phyloP scores from a whole-genome alignment of 805 yeast species.

The Jamesozyma hellenica region DNA sequence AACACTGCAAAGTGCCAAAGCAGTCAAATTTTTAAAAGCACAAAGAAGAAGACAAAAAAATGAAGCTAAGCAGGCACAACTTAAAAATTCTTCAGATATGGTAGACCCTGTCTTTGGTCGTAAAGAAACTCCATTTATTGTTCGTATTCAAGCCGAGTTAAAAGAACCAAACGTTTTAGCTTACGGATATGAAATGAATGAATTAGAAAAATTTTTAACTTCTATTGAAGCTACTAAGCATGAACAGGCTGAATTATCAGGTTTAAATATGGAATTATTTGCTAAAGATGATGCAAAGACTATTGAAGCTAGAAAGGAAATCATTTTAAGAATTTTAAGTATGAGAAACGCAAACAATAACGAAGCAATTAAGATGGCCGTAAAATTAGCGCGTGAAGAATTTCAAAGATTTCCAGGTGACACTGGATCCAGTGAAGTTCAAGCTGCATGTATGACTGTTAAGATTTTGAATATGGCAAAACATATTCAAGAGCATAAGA shows the following conservation, averaged over 20 bases:
- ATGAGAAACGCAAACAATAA: slow-evolving; percentile 57
- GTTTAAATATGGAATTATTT: slow-evolving; percentile 16
- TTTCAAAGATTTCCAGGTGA: slow-evolving; percentile 80
- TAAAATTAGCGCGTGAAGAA: slow-evolving; percentile 60
- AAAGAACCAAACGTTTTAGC: slow-evolving; percentile 57
- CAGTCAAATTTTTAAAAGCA: slow-evolving; percentile 26
- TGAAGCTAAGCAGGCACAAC: slow-evolving; percentile 25
- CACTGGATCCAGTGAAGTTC: slow-evolving; percentile 92
- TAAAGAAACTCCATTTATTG: slow-evolving; percentile 53
- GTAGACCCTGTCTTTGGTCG: slow-evolving; percentile 84
- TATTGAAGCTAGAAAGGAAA: slow-evolving; percentile 53
- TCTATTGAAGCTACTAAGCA: slow-evolving; percentile 36
- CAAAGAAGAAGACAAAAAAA: slow-evolving; percentile 29
- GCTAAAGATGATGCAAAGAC: slow-evolving; percentile 26
- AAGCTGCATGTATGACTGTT: slow-evolving; percentile 83
- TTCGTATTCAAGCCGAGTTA: slow-evolving; percentile 55
- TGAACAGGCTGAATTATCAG: slow-evolving; percentile 18
- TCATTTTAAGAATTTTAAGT: slow-evolving; percentile 59
- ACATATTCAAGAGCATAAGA: slow-evolving; percentile 58
- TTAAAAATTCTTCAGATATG: slow-evolving; percentile 26
- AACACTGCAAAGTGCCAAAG: slow-evolving; percentile 16
- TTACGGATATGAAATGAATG: slow-evolving; percentile 46
- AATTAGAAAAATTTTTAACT: slow-evolving; percentile 64
- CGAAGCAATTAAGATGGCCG: slow-evolving; percentile 50
- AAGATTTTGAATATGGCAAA: slow-evolving; percentile 67